Evolutionary conservation across 805 yeast genomes (phyloP).

Genomic region (Priceomyces medius): DNA sequence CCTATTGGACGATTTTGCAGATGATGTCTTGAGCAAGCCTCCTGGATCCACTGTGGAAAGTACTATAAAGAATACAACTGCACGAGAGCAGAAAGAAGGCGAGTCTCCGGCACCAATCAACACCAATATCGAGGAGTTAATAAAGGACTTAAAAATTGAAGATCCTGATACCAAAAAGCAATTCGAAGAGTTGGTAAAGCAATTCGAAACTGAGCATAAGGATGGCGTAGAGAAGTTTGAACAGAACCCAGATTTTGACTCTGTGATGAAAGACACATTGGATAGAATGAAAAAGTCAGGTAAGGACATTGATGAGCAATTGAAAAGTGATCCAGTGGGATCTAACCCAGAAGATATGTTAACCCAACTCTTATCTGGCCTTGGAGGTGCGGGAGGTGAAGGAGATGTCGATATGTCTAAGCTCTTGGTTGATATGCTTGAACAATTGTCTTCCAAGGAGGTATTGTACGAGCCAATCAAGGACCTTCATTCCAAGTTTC

Average conservation of each 20-base stretch:
- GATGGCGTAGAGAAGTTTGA: constrained; percentile 28
- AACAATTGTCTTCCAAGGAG: constrained; percentile 79
- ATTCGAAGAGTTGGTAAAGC: constrained; percentile 48
- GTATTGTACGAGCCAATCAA: constrained; percentile 86
- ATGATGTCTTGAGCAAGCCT: constrained; percentile 61
- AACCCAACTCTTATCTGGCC: constrained; percentile 55
- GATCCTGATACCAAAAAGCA: constrained; percentile 54
- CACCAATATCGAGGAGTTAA: constrained; percentile 40
- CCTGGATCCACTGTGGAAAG: constrained; percentile 47
- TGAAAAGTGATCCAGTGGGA: constrained; percentile 44
- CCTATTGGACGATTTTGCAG: constrained; percentile 80
- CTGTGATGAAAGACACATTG: constrained; percentile 77
- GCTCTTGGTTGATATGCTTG: constrained; percentile 69
- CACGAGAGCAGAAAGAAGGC: constrained; percentile 24
- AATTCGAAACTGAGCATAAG: constrained; percentile 36
- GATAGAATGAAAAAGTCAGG: constrained; percentile 77
- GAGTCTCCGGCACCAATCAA: constrained; percentile 20
- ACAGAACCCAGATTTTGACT: constrained; percentile 53
- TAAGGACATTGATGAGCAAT: constrained; percentile 61
- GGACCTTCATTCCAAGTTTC: constrained; percentile 72
- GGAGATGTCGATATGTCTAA: constrained; percentile 58
- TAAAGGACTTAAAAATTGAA: constrained; percentile 47
- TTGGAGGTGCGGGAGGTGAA: constrained; percentile 34
- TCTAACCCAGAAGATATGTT: constrained; percentile 54
- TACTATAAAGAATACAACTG: constrained; percentile 10